Evolutionary conservation across 2,329 filamentous ascomycete species (phyloP).

Genomic region (Xylariaceae sp.): DNA sequence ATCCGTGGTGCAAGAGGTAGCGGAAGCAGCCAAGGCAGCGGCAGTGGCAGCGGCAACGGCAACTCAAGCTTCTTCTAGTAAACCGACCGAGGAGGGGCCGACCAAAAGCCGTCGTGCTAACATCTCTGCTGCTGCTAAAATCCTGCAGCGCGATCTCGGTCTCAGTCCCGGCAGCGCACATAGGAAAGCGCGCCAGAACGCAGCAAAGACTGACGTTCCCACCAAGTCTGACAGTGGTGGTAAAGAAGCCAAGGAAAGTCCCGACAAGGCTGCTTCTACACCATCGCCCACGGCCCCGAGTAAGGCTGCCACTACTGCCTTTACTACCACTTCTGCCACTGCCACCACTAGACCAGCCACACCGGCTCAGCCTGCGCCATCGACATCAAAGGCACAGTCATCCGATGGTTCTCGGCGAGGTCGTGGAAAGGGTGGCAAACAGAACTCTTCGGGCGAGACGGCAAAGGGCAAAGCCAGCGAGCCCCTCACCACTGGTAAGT

Average conservation of each 20-base stretch:
- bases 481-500: constrained; percentile 22
- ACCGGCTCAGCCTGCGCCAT: constrained; percentile 20
- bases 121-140: constrained; percentile 59
- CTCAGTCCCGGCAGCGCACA: constrained; percentile 59
- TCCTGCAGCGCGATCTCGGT: constrained; percentile 61
- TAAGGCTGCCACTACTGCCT: background rate
- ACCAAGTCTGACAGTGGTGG: constrained; percentile 32
- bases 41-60: constrained; percentile 39
- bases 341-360: background rate
- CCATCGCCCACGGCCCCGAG: constrained; percentile 6
- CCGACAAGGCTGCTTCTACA: constrained; percentile 19
- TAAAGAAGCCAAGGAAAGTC: constrained; percentile 30
- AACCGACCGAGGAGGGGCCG: constrained; percentile 31
- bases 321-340: constrained; percentile 14
- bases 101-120: constrained; percentile 53
- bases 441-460: constrained; percentile 23
- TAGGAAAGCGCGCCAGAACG: constrained; percentile 54
- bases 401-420: constrained; percentile 31
- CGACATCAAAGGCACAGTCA: constrained; percentile 26
- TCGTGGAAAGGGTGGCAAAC: constrained; percentile 33
- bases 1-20: constrained; percentile 43
- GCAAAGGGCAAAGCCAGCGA: constrained; percentile 25
- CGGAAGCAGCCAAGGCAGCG: constrained; percentile 41
- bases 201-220: constrained; percentile 50
- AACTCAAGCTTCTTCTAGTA: constrained; percentile 29